phyloP scores from a whole-genome alignment of 768 basidiomycete genomes.

The Mycena pura region DNA sequence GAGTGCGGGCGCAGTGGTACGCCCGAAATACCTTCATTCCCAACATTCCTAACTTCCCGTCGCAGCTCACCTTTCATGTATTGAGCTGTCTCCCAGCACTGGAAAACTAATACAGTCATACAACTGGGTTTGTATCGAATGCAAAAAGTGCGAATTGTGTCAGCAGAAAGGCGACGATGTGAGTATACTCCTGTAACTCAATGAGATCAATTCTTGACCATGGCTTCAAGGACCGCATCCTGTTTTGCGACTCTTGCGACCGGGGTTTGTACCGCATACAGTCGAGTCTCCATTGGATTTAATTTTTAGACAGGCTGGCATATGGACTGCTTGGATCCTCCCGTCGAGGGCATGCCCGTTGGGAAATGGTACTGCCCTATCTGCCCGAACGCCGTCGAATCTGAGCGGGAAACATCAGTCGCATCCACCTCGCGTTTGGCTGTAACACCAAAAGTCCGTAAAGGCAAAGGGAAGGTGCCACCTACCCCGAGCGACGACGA shows the following conservation, averaged over 20 bases:
- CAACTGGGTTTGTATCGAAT: constrained; percentile 88
- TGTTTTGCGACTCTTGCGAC: constrained; percentile 96
- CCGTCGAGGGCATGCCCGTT: constrained; percentile 71
- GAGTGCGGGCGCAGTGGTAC: constrained; percentile 86
- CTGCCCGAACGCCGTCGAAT: constrained; percentile 47
- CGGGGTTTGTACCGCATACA: constrained; percentile 59
- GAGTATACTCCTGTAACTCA: constrained; percentile 42
- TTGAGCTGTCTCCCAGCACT: constrained; percentile 63
- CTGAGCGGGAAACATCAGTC: constrained; percentile 43
- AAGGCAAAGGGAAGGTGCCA: constrained; percentile 40
- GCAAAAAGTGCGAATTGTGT: constrained; percentile 92
- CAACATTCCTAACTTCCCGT: constrained; percentile 11
- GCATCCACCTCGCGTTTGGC: constrained; percentile 47
- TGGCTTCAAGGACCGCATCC: constrained; percentile 68
- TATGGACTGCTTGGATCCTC: constrained; percentile 78
- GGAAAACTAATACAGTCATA: constrained; percentile 71
- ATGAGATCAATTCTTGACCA: constrained; percentile 27
- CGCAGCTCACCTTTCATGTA: constrained; percentile 86
- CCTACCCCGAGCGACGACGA: constrained; percentile 36
- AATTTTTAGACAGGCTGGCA: constrained; percentile 70
- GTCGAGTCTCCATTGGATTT: constrained; percentile 17
- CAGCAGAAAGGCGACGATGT: constrained; percentile 88
- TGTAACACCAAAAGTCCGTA: constrained; percentile 35
- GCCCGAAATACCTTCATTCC: constrained; percentile 26
- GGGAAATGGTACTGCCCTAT: constrained; percentile 81